Base-by-base conservation (phyloP, 2,329 filamentous ascomycete genomes). In the Parastagonospora avenae region DNA sequence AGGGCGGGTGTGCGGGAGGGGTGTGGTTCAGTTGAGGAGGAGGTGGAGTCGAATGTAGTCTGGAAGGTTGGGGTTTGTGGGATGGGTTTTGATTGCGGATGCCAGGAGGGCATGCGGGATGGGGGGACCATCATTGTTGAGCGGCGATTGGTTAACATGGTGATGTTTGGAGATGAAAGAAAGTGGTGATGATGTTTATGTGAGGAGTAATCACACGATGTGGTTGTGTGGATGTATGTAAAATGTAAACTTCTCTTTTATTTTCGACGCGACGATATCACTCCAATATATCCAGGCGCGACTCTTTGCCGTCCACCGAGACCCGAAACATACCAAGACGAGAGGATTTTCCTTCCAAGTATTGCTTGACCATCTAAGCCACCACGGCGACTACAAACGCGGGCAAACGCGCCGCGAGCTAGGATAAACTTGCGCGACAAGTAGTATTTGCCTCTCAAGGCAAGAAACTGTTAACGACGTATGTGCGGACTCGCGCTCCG, bases 61-160 rank as follows among this genome's bases (percentile, higher is more conserved):
- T 51, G 42, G 2, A 43, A 28, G 28, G 52, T 27, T 15, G 55
- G 46, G 1, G 55, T 50, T 28, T 37, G 48, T 12, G 60, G 48
- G 32, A 44, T 55, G 28, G 48, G 50, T 46, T 57, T 66, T n/a
- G 55, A 62, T 36, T 55, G 55, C 19, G 63, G 59, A 31, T 66
- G 57, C 61, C 63, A 69, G 45, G 54, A 63, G 8, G 65, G 58
- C 50, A 60, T 59, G 32, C 62, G 62, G 40, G 48, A 59, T 9
- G 59, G 57, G 16, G 66, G 59, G n/a, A 66, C 55, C 52, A 68
- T 66, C 69, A 72, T 68, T 24, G 65, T 72, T 11, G 68, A 71
- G 52, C 66, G 68, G 48, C 68, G 68, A 55, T 72, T 72, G 50
- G 69, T 72, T 54, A 72, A 61, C 66, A 72, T 70, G 15, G 16